phyloP scores from a whole-genome alignment of 192 early-diverging fungal species.

The Umbelopsis isabellina region DNA sequence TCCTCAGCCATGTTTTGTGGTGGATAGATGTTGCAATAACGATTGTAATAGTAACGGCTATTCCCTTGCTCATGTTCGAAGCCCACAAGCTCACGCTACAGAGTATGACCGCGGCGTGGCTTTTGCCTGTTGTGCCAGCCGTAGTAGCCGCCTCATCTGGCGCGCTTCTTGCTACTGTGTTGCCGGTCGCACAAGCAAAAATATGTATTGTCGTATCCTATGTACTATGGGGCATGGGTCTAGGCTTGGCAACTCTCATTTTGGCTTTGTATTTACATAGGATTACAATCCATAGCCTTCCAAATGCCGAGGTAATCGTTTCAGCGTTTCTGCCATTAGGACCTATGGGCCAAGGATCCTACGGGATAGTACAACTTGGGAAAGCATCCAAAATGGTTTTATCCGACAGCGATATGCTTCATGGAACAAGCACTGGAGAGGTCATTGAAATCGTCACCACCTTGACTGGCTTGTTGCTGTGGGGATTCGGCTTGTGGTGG shows the following conservation, averaged over 20 bases:
- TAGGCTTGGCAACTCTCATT: constrained; percentile 46
- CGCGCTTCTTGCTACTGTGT: constrained; percentile 33
- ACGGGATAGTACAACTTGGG: constrained; percentile 52
- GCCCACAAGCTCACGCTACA: constrained; percentile 49
- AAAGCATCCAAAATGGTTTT: constrained; percentile 38
- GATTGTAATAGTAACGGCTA: constrained; percentile 32
- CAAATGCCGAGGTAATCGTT: constrained; percentile 53
- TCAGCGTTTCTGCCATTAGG: constrained; percentile 54
- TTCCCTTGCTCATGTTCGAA: constrained; percentile 46
- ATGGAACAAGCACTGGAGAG: constrained; percentile 38
- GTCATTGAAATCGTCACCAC: constrained; percentile 39
- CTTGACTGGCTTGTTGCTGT: constrained; percentile 43
- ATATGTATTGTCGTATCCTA: constrained; percentile 46
- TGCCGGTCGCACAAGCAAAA: constrained; percentile 26
- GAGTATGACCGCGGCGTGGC: constrained; percentile 45
- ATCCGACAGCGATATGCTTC: constrained; percentile 27
- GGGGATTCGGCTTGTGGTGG: constrained; percentile 55
- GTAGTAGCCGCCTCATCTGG: constrained; percentile 52
- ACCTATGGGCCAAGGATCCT: constrained; percentile 53
- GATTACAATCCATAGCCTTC: constrained; percentile 49
- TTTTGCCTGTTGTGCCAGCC: constrained; percentile 54
- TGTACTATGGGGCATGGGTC: constrained; percentile 52
- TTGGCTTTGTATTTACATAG: constrained; percentile 51
- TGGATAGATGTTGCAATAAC: constrained; percentile 45
- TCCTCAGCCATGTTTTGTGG: constrained; percentile 48